Conservation (phyloP, 2,329 filamentous ascomycete genomes). For the Scedosporium boydii region DNA sequence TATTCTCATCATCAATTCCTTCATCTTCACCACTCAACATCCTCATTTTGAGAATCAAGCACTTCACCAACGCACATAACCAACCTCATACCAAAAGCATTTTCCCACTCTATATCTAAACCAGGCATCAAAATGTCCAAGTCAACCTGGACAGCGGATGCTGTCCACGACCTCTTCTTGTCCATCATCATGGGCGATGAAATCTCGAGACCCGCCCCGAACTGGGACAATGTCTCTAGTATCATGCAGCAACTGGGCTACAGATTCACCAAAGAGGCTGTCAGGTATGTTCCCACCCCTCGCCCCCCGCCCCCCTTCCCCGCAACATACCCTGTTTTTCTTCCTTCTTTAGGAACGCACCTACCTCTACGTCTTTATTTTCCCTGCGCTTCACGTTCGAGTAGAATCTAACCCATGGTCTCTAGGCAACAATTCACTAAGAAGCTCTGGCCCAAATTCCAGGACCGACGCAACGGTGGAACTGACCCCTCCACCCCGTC, state of each 20-base stretch:
- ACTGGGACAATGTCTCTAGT: too few relatives aligned
- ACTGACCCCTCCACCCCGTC: constrained; percentile 6
- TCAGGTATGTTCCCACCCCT: too few relatives aligned
- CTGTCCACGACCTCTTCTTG: constrained; percentile 1
- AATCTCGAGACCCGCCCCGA: constrained; percentile 19
- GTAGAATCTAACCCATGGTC: too few relatives aligned
- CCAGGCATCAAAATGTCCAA: constrained; percentile 15
- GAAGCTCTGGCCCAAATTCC: constrained; percentile 25
- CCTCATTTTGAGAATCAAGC: not conserved
- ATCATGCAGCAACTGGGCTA: too few relatives aligned
- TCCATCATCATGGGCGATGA: constrained; percentile 25
- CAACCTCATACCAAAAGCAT: constrained; percentile 1
- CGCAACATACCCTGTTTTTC: too few relatives aligned
- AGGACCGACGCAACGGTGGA: constrained; percentile 15
- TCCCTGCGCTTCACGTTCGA: too few relatives aligned
- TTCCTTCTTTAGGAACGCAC: too few relatives aligned
- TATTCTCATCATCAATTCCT: too few relatives aligned
- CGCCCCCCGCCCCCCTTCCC: too few relatives aligned
- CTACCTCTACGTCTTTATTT: too few relatives aligned
- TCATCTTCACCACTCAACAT: not conserved
- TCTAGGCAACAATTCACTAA: too few relatives aligned
- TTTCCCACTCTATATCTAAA: not conserved
- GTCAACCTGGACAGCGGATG: not conserved
- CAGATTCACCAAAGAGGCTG: too few relatives aligned
- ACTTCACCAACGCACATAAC: constrained; percentile 2